Base-by-base conservation (phyloP, 2,329 filamentous ascomycete genomes). In the Botrytis porri region DNA sequence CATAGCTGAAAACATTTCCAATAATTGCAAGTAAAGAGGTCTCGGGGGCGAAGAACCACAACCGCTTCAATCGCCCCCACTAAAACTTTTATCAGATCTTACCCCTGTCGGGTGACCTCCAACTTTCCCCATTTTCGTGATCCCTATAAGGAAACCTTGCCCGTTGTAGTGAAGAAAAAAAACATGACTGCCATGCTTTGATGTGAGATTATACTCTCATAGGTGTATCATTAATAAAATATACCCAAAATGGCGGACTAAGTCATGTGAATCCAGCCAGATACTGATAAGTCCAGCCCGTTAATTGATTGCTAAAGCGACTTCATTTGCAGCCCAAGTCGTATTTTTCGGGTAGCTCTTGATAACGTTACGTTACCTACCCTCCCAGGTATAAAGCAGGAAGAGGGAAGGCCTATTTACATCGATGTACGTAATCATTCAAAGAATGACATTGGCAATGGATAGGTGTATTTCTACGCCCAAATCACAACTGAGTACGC, bases 31-130 rank as follows among this genome's bases (percentile, higher is more conserved):
- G 51, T 57, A 29, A 29, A 35, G 35, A 57, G 57, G 32, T 57
- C 14, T 29, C n/a, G 35, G 32, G 22, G n/a, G 48, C 64, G 29
- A 67, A 54, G n/a, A 54, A 8, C n/a, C 14, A 54, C 51, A 57
- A 29, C n/a, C 18, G 25, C 14, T 25, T 25, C 3, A 65, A 22
- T 12, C 9, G 4, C 29, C n/a, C 22, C 32, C 16, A 66, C 64
- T 35, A n/a, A 54, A 51, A 54, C 8, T 54, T 14, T 67, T 67
- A 67, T 69, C 65, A 57, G 65, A 69, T 69, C 48, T 69, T 43
- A 57, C 48, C 35, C 37, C 14, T 41, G 64, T 41, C n/a, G 7
- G 25, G 12, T n/a, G 25, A 25, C 32, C 25, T 67, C 64, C n/a
- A n/a, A 43, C 48, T 39, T 29, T 41, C n/a, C 16, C 61, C 61